phyloP scores from a whole-genome alignment of 192 early-diverging fungal species.

The Phycomyces nitens region DNA sequence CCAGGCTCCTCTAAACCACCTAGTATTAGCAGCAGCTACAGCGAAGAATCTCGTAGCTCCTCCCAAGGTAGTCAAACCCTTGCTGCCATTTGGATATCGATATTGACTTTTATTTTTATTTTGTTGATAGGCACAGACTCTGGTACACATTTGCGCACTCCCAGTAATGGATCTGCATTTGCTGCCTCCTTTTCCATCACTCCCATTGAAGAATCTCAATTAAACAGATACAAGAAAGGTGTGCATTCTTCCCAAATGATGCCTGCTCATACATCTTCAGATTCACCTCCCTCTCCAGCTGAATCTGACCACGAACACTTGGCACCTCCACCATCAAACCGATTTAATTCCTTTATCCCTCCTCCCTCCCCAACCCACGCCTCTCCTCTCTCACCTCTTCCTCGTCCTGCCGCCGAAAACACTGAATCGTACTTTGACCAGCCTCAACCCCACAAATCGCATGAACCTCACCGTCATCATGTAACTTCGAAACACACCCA shows the following conservation, averaged over 20 bases:
- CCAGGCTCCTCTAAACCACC: constrained; percentile 7
- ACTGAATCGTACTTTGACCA: constrained; percentile 2
- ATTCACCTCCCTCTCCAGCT: neutral
- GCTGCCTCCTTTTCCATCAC: neutral
- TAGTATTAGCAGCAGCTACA: constrained; percentile 15
- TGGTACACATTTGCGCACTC: neutral
- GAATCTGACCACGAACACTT: neutral
- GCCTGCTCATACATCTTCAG: no score
- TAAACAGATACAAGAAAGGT: no score
- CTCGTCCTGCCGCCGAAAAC: neutral
- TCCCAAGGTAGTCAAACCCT: constrained; percentile 3
- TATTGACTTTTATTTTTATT: neutral
- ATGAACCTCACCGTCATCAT: constrained; percentile 1
- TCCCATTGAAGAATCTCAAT: neutral
- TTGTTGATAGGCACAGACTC: neutral
- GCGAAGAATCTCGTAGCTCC: neutral
- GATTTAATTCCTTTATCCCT: neutral
- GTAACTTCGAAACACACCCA: neutral
- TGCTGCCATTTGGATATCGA: neutral
- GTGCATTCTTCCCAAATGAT: no score
- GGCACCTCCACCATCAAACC: neutral
- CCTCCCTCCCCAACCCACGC: constrained; percentile 1
- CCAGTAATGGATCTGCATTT: neutral
- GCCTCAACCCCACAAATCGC: neutral
- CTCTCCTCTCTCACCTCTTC: constrained; percentile 13